Evolutionary conservation across 495 filamentous ascomycete genomes (phyloP).

Genomic region (Neurospora hispaniola): DNA sequence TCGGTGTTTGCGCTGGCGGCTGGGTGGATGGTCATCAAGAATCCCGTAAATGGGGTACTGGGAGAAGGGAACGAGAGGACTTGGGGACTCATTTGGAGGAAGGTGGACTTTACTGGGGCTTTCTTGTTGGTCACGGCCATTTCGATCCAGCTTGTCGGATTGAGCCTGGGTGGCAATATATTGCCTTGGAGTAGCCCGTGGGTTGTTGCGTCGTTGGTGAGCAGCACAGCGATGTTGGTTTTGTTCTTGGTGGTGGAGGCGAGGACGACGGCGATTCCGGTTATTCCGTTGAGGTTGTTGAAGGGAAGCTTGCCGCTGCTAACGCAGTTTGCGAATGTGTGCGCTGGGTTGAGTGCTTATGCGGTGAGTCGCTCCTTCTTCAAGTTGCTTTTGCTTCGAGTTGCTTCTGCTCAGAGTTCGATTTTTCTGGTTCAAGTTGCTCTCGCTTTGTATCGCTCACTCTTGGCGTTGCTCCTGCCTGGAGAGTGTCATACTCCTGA

Average conservation of each 20-base stretch:
- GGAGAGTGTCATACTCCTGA: background rate
- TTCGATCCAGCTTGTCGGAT: conserved; percentile 45
- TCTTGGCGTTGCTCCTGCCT: background rate
- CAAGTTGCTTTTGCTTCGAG: background rate
- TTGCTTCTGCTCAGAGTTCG: background rate
- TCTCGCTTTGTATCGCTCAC: background rate
- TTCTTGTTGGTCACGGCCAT: conserved; percentile 46
- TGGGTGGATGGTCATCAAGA: conserved; percentile 43
- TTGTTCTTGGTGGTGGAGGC: conserved; percentile 45
- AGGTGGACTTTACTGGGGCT: conserved; percentile 47
- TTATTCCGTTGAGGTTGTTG: conserved; percentile 50
- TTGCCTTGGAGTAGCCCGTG: conserved; percentile 46
- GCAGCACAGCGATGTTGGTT: conserved; percentile 38
- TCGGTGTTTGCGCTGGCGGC: conserved; percentile 42
- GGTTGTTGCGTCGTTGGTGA: conserved; percentile 43
- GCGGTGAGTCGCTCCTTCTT: conserved; percentile 33
- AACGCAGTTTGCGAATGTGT: conserved; percentile 50
- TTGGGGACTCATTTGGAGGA: conserved; percentile 33
- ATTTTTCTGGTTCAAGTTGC: background rate
- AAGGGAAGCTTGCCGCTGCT: conserved; percentile 40
- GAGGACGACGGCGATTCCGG: conserved; percentile 46
- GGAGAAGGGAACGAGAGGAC: conserved; percentile 11
- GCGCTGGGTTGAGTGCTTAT: conserved; percentile 51
- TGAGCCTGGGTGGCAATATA: conserved; percentile 54
- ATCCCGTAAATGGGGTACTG: conserved; percentile 13